A percentile compares a stretch with the other conserved stretches of the same genome.
Evolutionary conservation across 805 yeast genomes (phyloP).

Genomic region (Candida palmyrensis): DNA sequence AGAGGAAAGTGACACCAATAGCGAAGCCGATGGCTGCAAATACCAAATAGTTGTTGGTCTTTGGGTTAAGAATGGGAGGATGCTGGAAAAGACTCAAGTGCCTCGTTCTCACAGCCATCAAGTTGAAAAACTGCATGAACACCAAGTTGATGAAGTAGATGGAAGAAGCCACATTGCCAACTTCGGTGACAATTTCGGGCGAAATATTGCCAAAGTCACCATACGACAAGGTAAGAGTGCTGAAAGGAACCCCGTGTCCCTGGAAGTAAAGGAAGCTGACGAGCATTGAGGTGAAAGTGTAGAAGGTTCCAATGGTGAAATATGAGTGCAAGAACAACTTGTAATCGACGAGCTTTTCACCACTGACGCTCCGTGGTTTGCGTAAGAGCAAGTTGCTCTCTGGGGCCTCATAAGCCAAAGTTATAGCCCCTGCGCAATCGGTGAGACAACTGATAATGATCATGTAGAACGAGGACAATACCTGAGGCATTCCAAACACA

Average conservation of each 20-base stretch:
- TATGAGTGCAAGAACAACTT: slow-evolving; percentile 40
- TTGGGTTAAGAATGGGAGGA: slow-evolving; percentile 19
- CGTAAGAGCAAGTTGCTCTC: slow-evolving; percentile 38
- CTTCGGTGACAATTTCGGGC: slow-evolving; percentile 13
- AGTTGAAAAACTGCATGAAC: slow-evolving; percentile 42
- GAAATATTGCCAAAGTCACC: slow-evolving; percentile 21
- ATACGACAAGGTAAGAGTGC: slow-evolving; percentile 29
- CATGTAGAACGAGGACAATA: slow-evolving; percentile 45
- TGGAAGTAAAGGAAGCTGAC: slow-evolving; percentile 34
- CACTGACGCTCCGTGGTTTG: slow-evolving; percentile 37
- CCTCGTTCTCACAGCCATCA: slow-evolving; percentile 40
- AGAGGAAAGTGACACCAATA: slow-evolving; percentile 33
- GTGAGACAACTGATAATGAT: slow-evolving; percentile 46
- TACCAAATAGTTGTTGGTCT: slow-evolving; percentile 20
- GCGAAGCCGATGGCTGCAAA: slow-evolving; percentile 31
- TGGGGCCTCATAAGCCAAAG: slow-evolving; percentile 39
- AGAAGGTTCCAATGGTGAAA: slow-evolving; percentile 36
- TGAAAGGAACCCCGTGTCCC: slow-evolving; percentile 31
- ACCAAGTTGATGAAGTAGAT: slow-evolving; percentile 45
- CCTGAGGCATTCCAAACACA: slow-evolving; percentile 46
- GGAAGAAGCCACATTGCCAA: slow-evolving; percentile 32
- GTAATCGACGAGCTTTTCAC: slow-evolving; percentile 36
- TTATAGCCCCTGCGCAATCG: slow-evolving; percentile 42
- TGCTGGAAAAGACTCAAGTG: slow-evolving; percentile 38
- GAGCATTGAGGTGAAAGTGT: slow-evolving; percentile 35